Conservation (phyloP, 352 stramenopile genomes). For the Albugo candida region DNA sequence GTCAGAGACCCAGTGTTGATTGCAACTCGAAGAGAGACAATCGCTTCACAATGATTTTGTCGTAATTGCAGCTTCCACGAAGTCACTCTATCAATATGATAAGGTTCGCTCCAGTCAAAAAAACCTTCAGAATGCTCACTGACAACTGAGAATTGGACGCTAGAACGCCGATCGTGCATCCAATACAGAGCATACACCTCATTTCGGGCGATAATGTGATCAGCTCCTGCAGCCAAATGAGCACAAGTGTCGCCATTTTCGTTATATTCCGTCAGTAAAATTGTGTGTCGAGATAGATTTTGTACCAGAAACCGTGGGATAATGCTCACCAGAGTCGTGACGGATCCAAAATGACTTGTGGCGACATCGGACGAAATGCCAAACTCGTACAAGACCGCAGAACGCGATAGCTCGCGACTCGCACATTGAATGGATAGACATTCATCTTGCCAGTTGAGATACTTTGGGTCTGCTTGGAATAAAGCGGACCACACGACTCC, state of each 20-base stretch:
- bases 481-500: slow-evolving; percentile 27
- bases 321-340: slow-evolving; percentile 69
- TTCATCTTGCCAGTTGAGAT: slow-evolving; percentile 74
- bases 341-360: slow-evolving; percentile 58
- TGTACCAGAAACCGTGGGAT: slow-evolving; percentile 63
- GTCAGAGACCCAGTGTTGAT: slow-evolving; percentile 6
- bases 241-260: neutral
- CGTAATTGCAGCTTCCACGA: slow-evolving; percentile 5
- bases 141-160: slow-evolving; percentile 27
- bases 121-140: slow-evolving; percentile 12
- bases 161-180: slow-evolving; percentile 27
- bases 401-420: slow-evolving; percentile 5
- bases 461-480: slow-evolving; percentile 45
- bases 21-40: neutral
- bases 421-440: slow-evolving; percentile 33
- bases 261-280: slow-evolving; percentile 38
- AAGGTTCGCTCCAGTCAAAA: slow-evolving; percentile 51
- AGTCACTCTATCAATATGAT: slow-evolving; percentile 28
- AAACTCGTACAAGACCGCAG: slow-evolving; percentile 52
- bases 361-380: slow-evolving; percentile 63
- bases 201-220: slow-evolving; percentile 48
- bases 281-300: slow-evolving; percentile 40
- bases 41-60: too few relatives aligned
- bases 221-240: slow-evolving; percentile 19
- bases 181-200: slow-evolving; percentile 69